Evolutionary conservation across 192 early-diverging fungal species (phyloP), one percentile per base, ranked within the genome.

Genomic region (Radiomyces spectabilis): DNA sequence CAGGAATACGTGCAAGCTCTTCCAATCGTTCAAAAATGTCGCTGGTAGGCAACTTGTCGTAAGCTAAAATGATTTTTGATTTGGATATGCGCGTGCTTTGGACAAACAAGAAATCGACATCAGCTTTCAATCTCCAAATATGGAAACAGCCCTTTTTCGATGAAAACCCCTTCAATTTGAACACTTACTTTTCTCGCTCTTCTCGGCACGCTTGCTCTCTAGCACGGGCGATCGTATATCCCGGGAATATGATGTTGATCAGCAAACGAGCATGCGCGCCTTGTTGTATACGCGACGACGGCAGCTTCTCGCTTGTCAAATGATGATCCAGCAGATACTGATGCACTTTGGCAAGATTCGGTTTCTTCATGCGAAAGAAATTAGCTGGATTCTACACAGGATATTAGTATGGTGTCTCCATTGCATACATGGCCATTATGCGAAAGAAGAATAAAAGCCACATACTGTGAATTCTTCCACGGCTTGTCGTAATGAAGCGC

Each of bases 401-500:
- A 48, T 15, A 27, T 44, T 44, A 44, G n/a, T n/a, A n/a, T n/a
- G n/a, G n/a, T n/a, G n/a, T n/a, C n/a, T n/a, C n/a, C n/a, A n/a
- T n/a, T n/a, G n/a, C n/a, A n/a, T n/a, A n/a, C n/a, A n/a, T n/a
- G n/a, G n/a, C n/a, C n/a, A n/a, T n/a, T n/a, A n/a, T n/a, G n/a
- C n/a, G n/a, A n/a, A 44, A 18, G 18, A 44, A 44, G 13, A 44
- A 22, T 29, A 27, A 15, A 0, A 48, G 2, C 24, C 12, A 1
- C 16, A 44, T 48, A 48, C 46, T 27, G 30, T 48, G 46, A 48
- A 22, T 12, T 21, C 30, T 31, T 48, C 46, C 46, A 48, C 30
- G 24, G 46, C 15, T 13, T 31, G 24, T 13, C 25, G 13, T 27
- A 48, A 22, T 21, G 21, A 27, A 13, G 41, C 12, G 4, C 24